phyloP scores from a whole-genome alignment of 176 grass and related monocot genomes.

The Aechmea fasciata region DNA sequence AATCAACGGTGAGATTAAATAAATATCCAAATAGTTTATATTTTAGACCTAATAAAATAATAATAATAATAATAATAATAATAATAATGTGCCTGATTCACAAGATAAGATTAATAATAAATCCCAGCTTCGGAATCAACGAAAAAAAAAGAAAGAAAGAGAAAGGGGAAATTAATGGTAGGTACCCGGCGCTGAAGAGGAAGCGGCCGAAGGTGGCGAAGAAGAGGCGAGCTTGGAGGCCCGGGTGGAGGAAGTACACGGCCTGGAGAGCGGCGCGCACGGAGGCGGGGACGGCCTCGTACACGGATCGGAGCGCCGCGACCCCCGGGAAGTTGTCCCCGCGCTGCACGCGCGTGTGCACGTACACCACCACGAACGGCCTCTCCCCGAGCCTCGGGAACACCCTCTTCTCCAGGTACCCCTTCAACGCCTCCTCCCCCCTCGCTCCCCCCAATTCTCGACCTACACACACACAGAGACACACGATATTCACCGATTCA shows the following conservation, averaged over 20 bases:
- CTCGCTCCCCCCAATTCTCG: conserved; percentile 18
- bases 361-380: conserved; percentile 61
- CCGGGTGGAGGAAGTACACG: conserved; percentile 88
- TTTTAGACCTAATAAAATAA: not conserved
- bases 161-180: too few species aligned
- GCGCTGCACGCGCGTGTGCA: conserved; percentile 62
- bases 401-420: conserved; percentile 29
- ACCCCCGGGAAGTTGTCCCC: conserved; percentile 63
- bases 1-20: too few species aligned
- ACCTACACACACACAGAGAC: too few species aligned
- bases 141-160: not conserved
- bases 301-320: conserved; percentile 40
- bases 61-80: not conserved
- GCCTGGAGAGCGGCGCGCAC: conserved; percentile 38
- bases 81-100: not conserved
- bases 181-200: conserved; percentile 68
- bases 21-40: too few species aligned
- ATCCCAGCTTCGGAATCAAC: too few species aligned
- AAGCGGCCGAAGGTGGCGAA: conserved; percentile 70
- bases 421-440: conserved; percentile 40
- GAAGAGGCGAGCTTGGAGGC: conserved; percentile 80
- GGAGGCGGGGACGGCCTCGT: conserved; percentile 39
- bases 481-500: too few species aligned
- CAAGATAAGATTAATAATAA: too few species aligned
- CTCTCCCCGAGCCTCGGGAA: conserved; percentile 39